Evolutionary conservation across 2,329 filamentous ascomycete genomes (phyloP).

Genomic region (Zarea fungicola): DNA sequence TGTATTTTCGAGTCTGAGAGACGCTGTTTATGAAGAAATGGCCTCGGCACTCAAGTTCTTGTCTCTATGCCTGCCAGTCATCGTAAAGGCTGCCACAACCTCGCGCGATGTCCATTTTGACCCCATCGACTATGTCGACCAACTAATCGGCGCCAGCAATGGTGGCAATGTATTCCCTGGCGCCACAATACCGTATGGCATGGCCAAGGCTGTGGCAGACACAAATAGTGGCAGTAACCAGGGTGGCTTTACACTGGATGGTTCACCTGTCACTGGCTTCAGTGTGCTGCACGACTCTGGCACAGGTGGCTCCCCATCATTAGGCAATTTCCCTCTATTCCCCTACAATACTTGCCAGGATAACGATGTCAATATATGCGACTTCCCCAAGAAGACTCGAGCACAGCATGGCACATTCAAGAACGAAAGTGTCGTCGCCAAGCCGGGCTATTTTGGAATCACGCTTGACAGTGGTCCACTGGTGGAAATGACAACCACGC

Average conservation of each 20-base stretch:
- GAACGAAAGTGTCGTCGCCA: conserved; percentile 47
- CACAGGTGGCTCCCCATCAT: conserved; percentile 53
- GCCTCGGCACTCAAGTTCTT: conserved; percentile 2
- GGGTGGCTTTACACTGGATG: conserved; percentile 52
- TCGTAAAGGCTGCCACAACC: not conserved
- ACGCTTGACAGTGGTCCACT: conserved; percentile 51
- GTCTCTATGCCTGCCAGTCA: not conserved
- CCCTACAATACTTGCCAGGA: conserved; percentile 56
- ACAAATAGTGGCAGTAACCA: conserved; percentile 49
- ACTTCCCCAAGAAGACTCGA: conserved; percentile 47
- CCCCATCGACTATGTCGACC: conserved; percentile 28
- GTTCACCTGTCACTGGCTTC: conserved; percentile 47
- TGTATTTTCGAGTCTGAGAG: not conserved
- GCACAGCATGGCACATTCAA: conserved; percentile 39
- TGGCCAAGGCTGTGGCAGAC: conserved; percentile 55
- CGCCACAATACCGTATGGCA: conserved; percentile 40
- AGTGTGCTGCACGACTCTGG: conserved; percentile 55
- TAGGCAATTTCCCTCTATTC: conserved; percentile 71
- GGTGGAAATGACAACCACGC: conserved; percentile 62
- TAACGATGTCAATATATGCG: conserved; percentile 58
- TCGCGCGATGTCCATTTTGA: conserved; percentile 22
- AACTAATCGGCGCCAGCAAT: conserved; percentile 37
- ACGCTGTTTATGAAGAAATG: not conserved
- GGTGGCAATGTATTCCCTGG: conserved; percentile 41
- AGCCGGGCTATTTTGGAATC: conserved; percentile 62